Percentiles rank a stretch among this genome's conserved stretches.
phyloP scores from a whole-genome alignment of 1,284 basidiomycete species.

The Vanrija humicola region DNA sequence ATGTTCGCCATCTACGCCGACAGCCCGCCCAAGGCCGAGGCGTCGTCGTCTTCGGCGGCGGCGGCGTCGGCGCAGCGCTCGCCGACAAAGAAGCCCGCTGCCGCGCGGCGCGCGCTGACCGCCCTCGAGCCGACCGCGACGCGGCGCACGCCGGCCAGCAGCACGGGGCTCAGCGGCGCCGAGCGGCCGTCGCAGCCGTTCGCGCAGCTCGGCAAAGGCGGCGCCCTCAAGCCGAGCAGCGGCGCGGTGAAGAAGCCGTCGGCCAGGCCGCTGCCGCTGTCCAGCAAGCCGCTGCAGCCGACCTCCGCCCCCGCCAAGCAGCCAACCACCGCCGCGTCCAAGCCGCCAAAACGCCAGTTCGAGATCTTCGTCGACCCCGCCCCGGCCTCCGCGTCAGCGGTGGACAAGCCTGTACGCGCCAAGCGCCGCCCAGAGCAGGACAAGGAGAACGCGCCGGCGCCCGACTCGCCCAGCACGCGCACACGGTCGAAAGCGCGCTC shows the following conservation, averaged over 20 bases:
- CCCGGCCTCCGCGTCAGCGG: background rate
- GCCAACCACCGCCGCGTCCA: background rate
- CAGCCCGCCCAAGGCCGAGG: slow-evolving; percentile 24
- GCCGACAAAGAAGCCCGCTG: no score
- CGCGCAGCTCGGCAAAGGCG: no score
- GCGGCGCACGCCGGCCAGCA: no score
- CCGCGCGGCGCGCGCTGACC: no score
- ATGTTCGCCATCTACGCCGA: slow-evolving; percentile 49
- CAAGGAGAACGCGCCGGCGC: slow-evolving; percentile 28
- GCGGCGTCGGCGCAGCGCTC: background rate
- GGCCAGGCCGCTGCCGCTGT: no score
- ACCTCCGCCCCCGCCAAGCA: background rate
- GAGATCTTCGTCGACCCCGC: slow-evolving; percentile 6
- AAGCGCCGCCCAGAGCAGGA: slow-evolving; percentile 7
- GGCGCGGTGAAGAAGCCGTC: no score
- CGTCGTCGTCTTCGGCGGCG: background rate
- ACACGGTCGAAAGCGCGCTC: slow-evolving; percentile 15
- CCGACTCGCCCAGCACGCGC: slow-evolving; percentile 22
- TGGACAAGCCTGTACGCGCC: background rate
- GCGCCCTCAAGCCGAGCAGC: no score
- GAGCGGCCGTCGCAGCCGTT: no score
- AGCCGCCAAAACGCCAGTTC: background rate
- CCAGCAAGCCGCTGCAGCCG: no score
- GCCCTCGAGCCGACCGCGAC: no score
- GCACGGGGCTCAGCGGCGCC: no score